phyloP scores from a whole-genome alignment of 768 basidiomycete species.

The Lanmaoa pseudosensibilis region DNA sequence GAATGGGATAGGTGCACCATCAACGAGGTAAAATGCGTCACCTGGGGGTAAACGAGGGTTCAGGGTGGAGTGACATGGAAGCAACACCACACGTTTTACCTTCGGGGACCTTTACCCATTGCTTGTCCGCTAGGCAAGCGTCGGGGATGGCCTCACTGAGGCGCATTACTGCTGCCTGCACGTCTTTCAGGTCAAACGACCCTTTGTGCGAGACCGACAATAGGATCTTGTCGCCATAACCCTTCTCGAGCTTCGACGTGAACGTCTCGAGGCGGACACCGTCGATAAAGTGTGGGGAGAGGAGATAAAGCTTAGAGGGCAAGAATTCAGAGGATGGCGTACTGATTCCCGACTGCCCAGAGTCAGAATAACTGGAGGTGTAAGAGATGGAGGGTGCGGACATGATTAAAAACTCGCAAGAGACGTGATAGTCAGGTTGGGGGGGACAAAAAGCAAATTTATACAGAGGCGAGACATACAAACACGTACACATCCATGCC shows the following conservation, averaged over 20 bases:
- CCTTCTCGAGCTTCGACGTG: conserved; percentile 24
- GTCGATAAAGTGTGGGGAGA: conserved; percentile 21
- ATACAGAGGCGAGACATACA: conserved; percentile 24
- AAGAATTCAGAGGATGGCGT: conserved; percentile 29
- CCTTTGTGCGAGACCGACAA: conserved; percentile 21
- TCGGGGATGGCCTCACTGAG: conserved; percentile 17
- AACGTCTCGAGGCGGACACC: conserved; percentile 15
- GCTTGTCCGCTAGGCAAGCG: not conserved
- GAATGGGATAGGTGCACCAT: conserved; percentile 1
- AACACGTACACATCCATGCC: conserved; percentile 20
- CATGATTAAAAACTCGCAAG: conserved; percentile 19
- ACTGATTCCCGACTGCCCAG: conserved; percentile 17
- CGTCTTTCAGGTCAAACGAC: conserved; percentile 5
- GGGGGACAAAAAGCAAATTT: conserved; percentile 21
- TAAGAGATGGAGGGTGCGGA: conserved; percentile 9
- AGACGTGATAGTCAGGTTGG: not conserved
- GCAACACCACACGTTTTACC: conserved; percentile 4
- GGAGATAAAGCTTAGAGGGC: conserved; percentile 22
- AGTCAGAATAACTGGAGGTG: conserved; percentile 18
- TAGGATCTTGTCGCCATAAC: conserved; percentile 29
- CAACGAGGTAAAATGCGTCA: conserved; percentile 20
- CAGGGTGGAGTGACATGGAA: not conserved
- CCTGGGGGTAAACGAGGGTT: not conserved
- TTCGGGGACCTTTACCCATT: conserved; percentile 23
- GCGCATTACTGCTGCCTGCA: conserved; percentile 7